Evolutionary conservation across 768 basidiomycete species (phyloP), one percentile per base, ranked within the genome.

Genomic region (Pisolithus albus): DNA sequence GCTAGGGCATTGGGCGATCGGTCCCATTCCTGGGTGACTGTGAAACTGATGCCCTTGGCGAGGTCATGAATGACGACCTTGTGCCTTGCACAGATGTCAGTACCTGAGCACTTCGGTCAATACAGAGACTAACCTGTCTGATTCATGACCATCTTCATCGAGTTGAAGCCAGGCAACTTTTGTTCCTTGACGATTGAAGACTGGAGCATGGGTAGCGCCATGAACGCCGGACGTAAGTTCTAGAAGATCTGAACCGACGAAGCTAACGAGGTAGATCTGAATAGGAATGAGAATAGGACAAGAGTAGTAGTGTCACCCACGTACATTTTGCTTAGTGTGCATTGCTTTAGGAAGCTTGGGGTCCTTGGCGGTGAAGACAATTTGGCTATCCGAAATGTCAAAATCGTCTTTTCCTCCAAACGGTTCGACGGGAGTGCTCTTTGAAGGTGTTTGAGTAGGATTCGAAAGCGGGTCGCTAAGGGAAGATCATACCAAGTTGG

Each of bases 151-250:
- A 59, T 97, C 92, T 62, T 86, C 65, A 47, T 84, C 82, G 55
- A 93, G 78, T 65, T 97, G 88, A 37, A 90, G 69, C 94, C 94
- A 98, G 1, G 88, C 92, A 2, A 81, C 82, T 65, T 86, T 86
- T 46, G 76, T 76, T 0, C 86, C 88, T 43, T 80, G 69, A 3
- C 70, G 68, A 52, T 74, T 88, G 65, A 95, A 81, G 7, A 80
- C 77, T 0, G 91, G 86, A n/a, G 70, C 75, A 58, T 80, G 82
- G 7, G 82, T 85, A 16, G 92, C 93, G 30, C 90, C 94, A 67
- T 93, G 91, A 42, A 77, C 76, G 10, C 92, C 90, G 10, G 86
- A 82, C 0, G 93, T 95, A 44, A 97, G 72, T 56, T 88, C 86
- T 34, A 69, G 72, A 15, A 84, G 79, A 49, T 75, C 63, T 16